Base-by-base conservation (phyloP, 108 stramenopile genomes). In the Pseudonitzschia delicatissima region DNA sequence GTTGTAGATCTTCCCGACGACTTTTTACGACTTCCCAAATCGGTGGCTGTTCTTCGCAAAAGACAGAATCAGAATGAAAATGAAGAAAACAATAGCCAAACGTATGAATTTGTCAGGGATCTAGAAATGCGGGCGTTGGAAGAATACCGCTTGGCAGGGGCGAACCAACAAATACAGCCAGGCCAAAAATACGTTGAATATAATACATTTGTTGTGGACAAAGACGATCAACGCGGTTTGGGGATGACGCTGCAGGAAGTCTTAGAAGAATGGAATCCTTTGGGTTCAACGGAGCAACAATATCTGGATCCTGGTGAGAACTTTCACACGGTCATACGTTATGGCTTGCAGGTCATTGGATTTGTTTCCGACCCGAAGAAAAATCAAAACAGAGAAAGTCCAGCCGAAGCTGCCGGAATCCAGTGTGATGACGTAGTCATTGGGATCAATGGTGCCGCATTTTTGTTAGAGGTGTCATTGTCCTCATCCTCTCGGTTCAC, bases 401-500 rank as follows among this genome's bases (percentile, higher is more conserved):
- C 87, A 29, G 83, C 82, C 31, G 70, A 45, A 42, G n/a, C 18
- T 18, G 82, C 81, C 7, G 88, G 82, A 18, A 78, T 93, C 21
- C 61, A 36, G 0, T 81, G 73, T n/a, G 86, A 80, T 9, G 88
- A 91, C 78, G 62, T 67, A 12, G 35, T 93, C 31, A 39, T 93
- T 31, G 92, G 92, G 3, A 68, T 90, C 59, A 90, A 93, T 70
- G 92, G 92, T n/a, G 45, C 34, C 0, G 72, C 86, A 3, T 79
- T 90, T 53, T 69, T 64, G 20, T 64, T 62, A 31, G 5, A 33
- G n/a, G 31, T 55, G 2, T 49, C 66, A 34, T 39, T 58, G 39
- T 40, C 32, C 0, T 61, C 60, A n/a, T 61, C 36, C 7, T 51
- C 50, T 18, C n/a, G n/a, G n/a, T 40, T 40, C 11, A 36, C 37